phyloP scores from a whole-genome alignment of 129 eudicot genomes.

The Artemisia annua region DNA sequence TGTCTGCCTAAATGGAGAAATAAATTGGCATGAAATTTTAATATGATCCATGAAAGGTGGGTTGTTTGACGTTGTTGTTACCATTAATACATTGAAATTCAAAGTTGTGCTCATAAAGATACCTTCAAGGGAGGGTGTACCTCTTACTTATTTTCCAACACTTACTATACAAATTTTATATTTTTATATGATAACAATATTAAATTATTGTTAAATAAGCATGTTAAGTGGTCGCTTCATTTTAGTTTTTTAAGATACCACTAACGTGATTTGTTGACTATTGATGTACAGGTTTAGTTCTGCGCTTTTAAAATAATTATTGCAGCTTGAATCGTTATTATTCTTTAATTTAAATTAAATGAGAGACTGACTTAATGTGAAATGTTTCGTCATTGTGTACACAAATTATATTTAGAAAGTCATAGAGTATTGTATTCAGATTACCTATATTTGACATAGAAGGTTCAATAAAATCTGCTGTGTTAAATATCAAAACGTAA shows the following conservation, averaged over 20 bases:
- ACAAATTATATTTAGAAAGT: not conserved
- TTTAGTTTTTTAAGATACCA: too few species aligned
- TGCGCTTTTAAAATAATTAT: too few species aligned
- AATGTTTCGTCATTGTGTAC: not conserved
- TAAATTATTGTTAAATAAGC: too few species aligned
- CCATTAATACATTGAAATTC: slow-evolving; percentile 11
- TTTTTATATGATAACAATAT: too few species aligned
- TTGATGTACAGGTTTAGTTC: too few species aligned
- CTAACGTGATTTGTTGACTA: too few species aligned
- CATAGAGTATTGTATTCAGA: not conserved
- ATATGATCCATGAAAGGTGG: slow-evolving; percentile 38
- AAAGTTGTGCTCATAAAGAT: slow-evolving; percentile 9
- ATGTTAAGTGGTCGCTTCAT: not conserved
- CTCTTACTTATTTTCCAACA: slow-evolving; percentile 7
- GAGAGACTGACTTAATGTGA: slow-evolving; percentile 9
- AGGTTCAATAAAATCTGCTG: not conserved
- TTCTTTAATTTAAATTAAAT: too few species aligned
- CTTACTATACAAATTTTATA: too few species aligned
- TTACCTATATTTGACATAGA: not conserved
- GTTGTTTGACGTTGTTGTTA: slow-evolving; percentile 22
- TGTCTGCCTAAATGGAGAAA: slow-evolving; percentile 28
- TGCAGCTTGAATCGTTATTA: too few species aligned
- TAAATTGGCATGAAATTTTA: slow-evolving; percentile 18
- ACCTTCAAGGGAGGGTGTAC: slow-evolving; percentile 7
- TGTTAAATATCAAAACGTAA: slow-evolving; percentile 4